Evolutionary conservation across 352 stramenopile species (phyloP), one percentile per base, ranked within the genome.

Genomic region (Phytophthora cactorum): DNA sequence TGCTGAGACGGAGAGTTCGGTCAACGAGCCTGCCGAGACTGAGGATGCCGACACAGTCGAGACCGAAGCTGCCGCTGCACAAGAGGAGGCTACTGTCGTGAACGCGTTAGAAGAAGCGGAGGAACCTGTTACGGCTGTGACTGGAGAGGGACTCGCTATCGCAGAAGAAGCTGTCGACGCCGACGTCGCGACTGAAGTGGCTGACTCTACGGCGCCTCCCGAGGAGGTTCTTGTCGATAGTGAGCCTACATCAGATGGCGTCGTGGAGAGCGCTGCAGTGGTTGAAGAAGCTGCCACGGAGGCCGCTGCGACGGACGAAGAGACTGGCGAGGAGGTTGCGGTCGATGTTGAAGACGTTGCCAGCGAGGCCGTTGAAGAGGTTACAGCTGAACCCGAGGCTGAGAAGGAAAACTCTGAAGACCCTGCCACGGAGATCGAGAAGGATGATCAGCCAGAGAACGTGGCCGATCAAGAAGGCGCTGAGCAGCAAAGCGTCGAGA

Each of bases 291-390:
- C 17, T 15, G 10, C 14, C n/a, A 22, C 39, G 28, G 36, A 34
- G 7, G 6, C 29, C 10, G 60, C 57, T 11, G 27, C 9, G 8
- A 8, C 22, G 9, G 47, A 15, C 11, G 31, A 63, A 43, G 3
- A 49, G 31, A 10, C 38, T 66, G 60, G 58, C 5, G 49, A 52
- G 4, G 46, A 56, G 6, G 61, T 32, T 22, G 45, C 34, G 17
- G 29, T 5, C 4, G 57, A 60, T 14, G 22, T 17, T n/a, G 59
- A 54, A n/a, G 22, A 27, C 34, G 39, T 28, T 52, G 27, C 11
- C 46, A 49, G 52, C 5, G 57, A 63, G 12, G 14, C 4, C 36
- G 46, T 11, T 1, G 57, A 57, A 28, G 46, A 39, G 3, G 17
- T 49, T 59, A 11, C 32, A 36, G 5, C 39, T 46, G n/a, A 46